A percentile compares a stretch with the other conserved stretches of the same genome.
Conservation (phyloP, 768 basidiomycete species). For the Russula sp. region DNA sequence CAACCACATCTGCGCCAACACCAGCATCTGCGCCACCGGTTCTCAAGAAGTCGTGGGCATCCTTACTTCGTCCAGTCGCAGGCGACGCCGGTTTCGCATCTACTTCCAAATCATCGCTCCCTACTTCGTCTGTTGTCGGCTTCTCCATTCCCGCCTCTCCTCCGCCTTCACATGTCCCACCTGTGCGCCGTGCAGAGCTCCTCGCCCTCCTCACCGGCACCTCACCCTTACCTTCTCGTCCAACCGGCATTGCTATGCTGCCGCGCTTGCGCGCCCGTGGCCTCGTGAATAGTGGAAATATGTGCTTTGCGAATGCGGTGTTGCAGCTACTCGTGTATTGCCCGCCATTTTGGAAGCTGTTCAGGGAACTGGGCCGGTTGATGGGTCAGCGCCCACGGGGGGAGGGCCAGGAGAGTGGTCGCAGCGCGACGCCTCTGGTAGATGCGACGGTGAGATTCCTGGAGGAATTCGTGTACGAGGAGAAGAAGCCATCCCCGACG, state of each 20-base stretch:
- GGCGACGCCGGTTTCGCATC: conserved; percentile 28
- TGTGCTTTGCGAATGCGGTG: conserved; percentile 96
- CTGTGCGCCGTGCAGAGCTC: conserved; percentile 38
- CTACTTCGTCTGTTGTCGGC: conserved; percentile 64
- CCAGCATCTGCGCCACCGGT: conserved; percentile 17
- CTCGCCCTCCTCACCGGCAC: conserved; percentile 45
- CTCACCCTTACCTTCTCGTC: conserved; percentile 24
- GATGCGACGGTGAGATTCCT: conserved; percentile 68
- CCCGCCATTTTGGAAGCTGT: conserved; percentile 74
- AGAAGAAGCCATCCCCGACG: conserved; percentile 26
- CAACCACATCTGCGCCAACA: neutral
- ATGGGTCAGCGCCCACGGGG: conserved; percentile 26
- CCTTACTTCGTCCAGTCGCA: conserved; percentile 47
- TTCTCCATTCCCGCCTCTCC: conserved; percentile 58
- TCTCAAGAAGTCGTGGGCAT: conserved; percentile 67
- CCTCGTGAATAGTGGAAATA: conserved; percentile 89
- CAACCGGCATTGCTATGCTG: conserved; percentile 15
- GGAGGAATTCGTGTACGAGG: conserved; percentile 54
- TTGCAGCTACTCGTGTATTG: conserved; percentile 88
- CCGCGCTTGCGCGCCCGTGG: conserved; percentile 61
- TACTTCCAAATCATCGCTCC: conserved; percentile 42
- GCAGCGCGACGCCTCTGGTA: conserved; percentile 45
- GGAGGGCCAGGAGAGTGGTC: conserved; percentile 25
- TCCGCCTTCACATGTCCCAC: conserved; percentile 27
- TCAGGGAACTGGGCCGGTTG: conserved; percentile 60